These are phyloP conservation scores for Pseudogymnoascus sp. DNA, from an alignment of 2,329 filamentous ascomycete genomes.

Conservation along the genomic window DNA sequence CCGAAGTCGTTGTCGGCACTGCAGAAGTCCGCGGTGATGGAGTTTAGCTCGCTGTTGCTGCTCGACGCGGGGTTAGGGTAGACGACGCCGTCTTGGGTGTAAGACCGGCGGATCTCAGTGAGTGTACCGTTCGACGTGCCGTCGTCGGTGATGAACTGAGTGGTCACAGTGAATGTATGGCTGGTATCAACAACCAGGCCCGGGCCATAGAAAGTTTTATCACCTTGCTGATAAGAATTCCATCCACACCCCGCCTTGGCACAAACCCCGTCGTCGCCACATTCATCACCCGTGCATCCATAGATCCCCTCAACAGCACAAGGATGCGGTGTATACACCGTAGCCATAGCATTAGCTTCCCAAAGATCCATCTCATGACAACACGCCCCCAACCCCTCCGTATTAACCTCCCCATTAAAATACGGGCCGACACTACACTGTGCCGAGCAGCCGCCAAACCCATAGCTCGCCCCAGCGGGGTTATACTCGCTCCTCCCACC, in stretches of 20 bases:
- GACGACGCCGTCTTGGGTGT: slow-evolving; percentile 55
- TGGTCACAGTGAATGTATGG: slow-evolving; percentile 45
- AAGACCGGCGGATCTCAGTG: slow-evolving; percentile 55
- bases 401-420: no score
- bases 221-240: slow-evolving; percentile 49
- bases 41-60: slow-evolving; percentile 36
- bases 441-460: no score
- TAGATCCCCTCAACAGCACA: no score
- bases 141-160: slow-evolving; percentile 45
- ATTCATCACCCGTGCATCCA: no score
- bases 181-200: slow-evolving; percentile 42
- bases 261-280: no score
- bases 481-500: no score
- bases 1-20: slow-evolving; percentile 21
- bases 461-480: no score
- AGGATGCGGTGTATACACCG: no score
- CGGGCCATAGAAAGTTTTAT: slow-evolving; percentile 45
- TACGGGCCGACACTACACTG: no score
- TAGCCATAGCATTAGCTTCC: no score
- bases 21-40: slow-evolving; percentile 54
- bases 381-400: no score
- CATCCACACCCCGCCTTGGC: slow-evolving; percentile 42
- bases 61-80: slow-evolving; percentile 45
- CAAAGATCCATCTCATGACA: no score
- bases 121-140: slow-evolving; percentile 34